These are phyloP conservation scores for Candida namnaoensis DNA, from an alignment of 805 yeast species.

Conservation along the genomic window DNA sequence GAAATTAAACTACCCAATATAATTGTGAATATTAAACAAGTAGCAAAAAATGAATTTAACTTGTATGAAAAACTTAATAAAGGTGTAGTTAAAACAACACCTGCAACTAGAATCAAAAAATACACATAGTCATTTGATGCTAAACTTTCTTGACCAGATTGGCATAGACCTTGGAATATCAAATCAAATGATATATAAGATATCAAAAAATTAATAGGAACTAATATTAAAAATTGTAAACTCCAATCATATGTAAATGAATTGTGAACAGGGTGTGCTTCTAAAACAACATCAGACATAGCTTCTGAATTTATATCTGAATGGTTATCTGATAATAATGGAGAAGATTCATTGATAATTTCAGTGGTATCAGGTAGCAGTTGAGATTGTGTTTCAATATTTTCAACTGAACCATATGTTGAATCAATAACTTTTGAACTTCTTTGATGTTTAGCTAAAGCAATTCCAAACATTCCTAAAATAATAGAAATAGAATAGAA, in stretches of 20 bases:
- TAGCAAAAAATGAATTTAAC: constrained; percentile 42
- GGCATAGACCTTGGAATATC: constrained; percentile 54
- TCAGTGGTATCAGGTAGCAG: too few species aligned
- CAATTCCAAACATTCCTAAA: constrained; percentile 38
- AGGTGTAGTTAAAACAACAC: constrained; percentile 36
- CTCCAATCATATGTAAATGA: constrained; percentile 74
- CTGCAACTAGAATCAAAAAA: constrained; percentile 22
- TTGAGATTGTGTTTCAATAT: constrained; percentile 1
- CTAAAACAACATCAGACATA: constrained; percentile 2
- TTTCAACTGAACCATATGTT: constrained; percentile 8
- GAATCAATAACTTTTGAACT: neutral
- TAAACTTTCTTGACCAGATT: constrained; percentile 62
- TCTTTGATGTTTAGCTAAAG: constrained; percentile 20
- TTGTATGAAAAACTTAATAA: constrained; percentile 64
- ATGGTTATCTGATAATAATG: constrained; percentile 18
- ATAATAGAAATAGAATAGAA: constrained; percentile 37
- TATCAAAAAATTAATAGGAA: constrained; percentile 56
- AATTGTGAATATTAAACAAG: constrained; percentile 28
- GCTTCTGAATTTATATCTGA: constrained; percentile 8
- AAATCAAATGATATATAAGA: constrained; percentile 43
- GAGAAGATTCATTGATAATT: constrained; percentile 22
- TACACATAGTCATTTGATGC: constrained; percentile 31
- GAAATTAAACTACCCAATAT: constrained; percentile 29
- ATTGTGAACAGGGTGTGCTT: constrained; percentile 14
- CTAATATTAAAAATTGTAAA: constrained; percentile 57